A percentile compares a stretch with the other conserved stretches of the same genome.
Conservation (phyloP, 1,284 basidiomycete genomes). For the Wallemia ichthyophaga region DNA sequence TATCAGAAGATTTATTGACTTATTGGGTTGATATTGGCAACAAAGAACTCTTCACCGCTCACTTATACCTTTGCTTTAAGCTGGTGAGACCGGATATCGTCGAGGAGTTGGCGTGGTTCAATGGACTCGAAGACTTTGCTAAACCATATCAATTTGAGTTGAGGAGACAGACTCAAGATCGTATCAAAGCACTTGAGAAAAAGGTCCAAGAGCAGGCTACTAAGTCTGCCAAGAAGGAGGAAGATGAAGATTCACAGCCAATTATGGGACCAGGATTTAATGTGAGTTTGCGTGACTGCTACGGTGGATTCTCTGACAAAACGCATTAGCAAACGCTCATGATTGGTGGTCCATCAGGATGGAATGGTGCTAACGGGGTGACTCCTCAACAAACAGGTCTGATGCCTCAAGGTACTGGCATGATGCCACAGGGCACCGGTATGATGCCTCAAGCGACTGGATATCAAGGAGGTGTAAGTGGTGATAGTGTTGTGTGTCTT, state of each 20-base stretch:
- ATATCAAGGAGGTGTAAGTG: neutral
- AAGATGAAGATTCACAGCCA: conserved; percentile 44
- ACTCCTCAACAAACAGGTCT: neutral
- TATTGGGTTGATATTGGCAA: conserved; percentile 95
- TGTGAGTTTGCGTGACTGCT: neutral
- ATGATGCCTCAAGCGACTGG: neutral
- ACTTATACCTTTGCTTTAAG: conserved; percentile 76
- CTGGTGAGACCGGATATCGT: conserved; percentile 67
- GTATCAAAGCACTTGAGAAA: conserved; percentile 37
- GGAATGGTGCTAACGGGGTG: neutral
- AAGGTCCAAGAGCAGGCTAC: conserved; percentile 48
- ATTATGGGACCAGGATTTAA: conserved; percentile 34
- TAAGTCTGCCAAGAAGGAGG: conserved; percentile 59
- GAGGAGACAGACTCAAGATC: neutral
- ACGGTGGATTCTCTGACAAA: neutral
- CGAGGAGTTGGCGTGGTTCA: conserved; percentile 81
- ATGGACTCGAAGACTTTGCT: conserved; percentile 78
- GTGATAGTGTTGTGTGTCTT: neutral
- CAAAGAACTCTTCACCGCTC: conserved; percentile 84
- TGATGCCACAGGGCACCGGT: neutral
- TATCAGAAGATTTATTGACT: conserved; percentile 71
- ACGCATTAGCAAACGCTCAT: neutral
- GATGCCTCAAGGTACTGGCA: neutral
- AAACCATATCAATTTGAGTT: conserved; percentile 45
- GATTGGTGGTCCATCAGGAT: neutral